phyloP scores from a whole-genome alignment of 2,329 filamentous ascomycete genomes.

The Coniochaeta pulveracea region DNA sequence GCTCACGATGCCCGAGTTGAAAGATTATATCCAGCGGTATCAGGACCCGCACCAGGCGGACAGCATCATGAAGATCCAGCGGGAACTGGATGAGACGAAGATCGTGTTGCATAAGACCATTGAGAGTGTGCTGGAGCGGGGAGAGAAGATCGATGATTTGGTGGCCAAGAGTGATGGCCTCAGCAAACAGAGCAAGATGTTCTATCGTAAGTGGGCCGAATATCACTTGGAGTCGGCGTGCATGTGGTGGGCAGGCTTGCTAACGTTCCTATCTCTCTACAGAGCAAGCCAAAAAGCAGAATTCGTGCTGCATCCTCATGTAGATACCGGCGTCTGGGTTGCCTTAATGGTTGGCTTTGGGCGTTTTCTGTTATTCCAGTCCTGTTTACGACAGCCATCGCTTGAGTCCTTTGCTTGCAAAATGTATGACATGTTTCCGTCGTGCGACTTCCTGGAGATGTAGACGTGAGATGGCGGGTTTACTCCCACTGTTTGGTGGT shows the following conservation, averaged over 20 bases:
- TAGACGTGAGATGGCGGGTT: too few species aligned
- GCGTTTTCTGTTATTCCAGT: not conserved
- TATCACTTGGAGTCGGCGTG: too few species aligned
- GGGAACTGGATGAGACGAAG: constrained; percentile 94
- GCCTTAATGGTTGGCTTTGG: not conserved
- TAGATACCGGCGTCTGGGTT: not conserved
- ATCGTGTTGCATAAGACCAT: constrained; percentile 95
- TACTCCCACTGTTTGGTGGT: too few species aligned
- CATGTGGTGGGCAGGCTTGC: too few species aligned
- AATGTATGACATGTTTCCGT: too few species aligned
- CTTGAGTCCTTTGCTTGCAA: too few species aligned
- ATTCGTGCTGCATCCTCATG: constrained; percentile 49
- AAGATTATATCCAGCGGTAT: constrained; percentile 62
- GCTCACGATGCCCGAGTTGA: constrained; percentile 59
- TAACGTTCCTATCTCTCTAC: too few species aligned
- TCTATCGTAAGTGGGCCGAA: too few species aligned
- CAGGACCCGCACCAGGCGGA: constrained; percentile 80
- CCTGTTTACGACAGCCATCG: not conserved
- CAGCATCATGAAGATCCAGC: constrained; percentile 87
- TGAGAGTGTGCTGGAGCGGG: constrained; percentile 71
- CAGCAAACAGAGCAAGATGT: constrained; percentile 90
- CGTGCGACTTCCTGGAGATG: too few species aligned
- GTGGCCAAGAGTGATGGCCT: constrained; percentile 86
- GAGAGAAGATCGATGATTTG: constrained; percentile 89
- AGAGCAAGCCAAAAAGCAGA: constrained; percentile 61